phyloP scores from a whole-genome alignment of 768 basidiomycete species.

The Kwoniella newhampshirensis region DNA sequence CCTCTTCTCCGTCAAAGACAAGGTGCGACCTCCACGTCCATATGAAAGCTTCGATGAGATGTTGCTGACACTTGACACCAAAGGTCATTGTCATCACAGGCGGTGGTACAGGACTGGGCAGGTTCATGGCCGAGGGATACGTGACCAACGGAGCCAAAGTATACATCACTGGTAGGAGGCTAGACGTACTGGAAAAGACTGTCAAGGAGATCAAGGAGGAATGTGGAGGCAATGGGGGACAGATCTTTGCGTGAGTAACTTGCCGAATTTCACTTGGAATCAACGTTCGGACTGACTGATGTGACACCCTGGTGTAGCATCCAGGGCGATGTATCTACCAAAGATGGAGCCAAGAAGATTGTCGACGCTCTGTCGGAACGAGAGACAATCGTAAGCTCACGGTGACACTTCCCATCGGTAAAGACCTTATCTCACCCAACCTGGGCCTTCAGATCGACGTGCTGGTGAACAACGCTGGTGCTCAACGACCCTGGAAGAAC shows the following conservation, averaged over 20 bases:
- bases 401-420: neutral
- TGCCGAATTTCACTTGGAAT: neutral
- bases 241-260: slow-evolving; percentile 12
- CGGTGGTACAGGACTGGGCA: slow-evolving; percentile 32
- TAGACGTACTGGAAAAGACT: slow-evolving; percentile 36
- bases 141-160: slow-evolving; percentile 41
- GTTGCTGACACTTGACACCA: neutral
- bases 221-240: slow-evolving; percentile 2
- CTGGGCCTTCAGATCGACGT: slow-evolving; percentile 22
- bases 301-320: slow-evolving; percentile 6
- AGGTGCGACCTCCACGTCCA: slow-evolving; percentile 5
- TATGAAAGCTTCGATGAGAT: no score
- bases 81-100: slow-evolving; percentile 43
- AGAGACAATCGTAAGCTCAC: slow-evolving; percentile 26
- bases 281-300: neutral
- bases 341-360: slow-evolving; percentile 24
- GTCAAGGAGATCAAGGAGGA: slow-evolving; percentile 29
- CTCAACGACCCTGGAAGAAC: slow-evolving; percentile 25
- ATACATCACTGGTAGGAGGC: slow-evolving; percentile 42
- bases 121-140: slow-evolving; percentile 29
- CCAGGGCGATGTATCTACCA: slow-evolving; percentile 39
- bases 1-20: slow-evolving; percentile 20
- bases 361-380: slow-evolving; percentile 10
- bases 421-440: no score
- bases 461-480: slow-evolving; percentile 37